Base-by-base conservation (phyloP, 176 grass and related monocot genomes). In the Carex cristatella region DNA sequence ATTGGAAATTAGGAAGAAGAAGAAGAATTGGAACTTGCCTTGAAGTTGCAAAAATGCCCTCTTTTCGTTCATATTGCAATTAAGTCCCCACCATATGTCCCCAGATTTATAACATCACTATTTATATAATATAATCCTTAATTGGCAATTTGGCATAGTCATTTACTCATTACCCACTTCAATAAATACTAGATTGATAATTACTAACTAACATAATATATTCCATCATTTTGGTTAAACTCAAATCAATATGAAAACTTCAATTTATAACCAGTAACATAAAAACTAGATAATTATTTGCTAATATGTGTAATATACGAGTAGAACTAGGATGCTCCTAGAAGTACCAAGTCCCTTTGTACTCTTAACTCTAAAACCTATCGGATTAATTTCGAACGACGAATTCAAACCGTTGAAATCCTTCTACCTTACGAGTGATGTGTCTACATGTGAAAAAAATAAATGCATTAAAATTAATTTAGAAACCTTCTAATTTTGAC, bases 61-160 rank as follows among this genome's bases (percentile, higher is more conserved):
- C 64, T 83, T 4, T 33, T 67, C 27, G 80, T 53, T 18, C 62
- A 69, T 66, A 83, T 83, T 83, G 62, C 40, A 4, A 35, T 53
- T 23, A 54, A 82, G 60, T 67, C 80, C 80, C 80, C 80, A 82
- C 80, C 80, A 82, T 18, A 83, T 32, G 42, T 81, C 58, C 60
- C n/a, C 7, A 67, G 12, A 83, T 31, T 54, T 51, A 27, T 30
- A 66, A 55, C 59, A 65, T 61, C 30, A 81, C 57, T 81, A 62
- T 61, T 63, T 81, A 15, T 19, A 63, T 81, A 63, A 15, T 19
- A 63, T 81, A 63, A 60, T 81, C 15, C 38, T 27, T 12, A 38
- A 42, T 81, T 81, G 2, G 38, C 14, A 81, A 38, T 23, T 81
- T 81, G 2, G 38, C 14, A 81, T 14, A 55, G 48, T 55, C 49